Evolutionary conservation across 2,329 filamentous ascomycete genomes (phyloP), one percentile per base, ranked within the genome.

Genomic region (Ceratocystiopsis brevicomis): DNA sequence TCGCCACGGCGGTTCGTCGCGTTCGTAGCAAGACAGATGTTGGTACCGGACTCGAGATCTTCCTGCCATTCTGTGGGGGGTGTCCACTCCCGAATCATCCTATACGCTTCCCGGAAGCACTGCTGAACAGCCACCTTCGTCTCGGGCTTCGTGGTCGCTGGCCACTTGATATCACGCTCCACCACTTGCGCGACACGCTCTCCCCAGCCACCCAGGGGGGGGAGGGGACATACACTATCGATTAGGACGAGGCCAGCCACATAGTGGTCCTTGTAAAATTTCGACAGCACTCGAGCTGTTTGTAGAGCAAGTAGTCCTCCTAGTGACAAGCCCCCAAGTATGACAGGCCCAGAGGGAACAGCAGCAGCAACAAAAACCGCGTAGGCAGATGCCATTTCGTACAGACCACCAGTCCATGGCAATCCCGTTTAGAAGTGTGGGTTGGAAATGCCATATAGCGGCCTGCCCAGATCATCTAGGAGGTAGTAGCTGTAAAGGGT

Each of bases 401-500:
- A 57, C 12, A 77, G 53, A 4, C 71, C 68, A 32, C 68, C 70
- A 0, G 61, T 56, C 58, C 70, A 76, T 6, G 55, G 44, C 13
- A 61, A 55, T 9, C 62, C 64, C 1, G 61, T 60, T 47, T 60
- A 54, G 50, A 72, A 74, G 45, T 60, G 58, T 5, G 71, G 68
- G 53, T 76, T 76, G 46, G 63, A 57, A 44, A 77, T 69, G 42
- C 64, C 72, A 48, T 68, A 73, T 35, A 73, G 55, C 16, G 60
- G 56, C 6, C 73, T 68, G 33, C 57, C 55, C 18, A 76, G 58
- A 1, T 60, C 52, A 16, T 65, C 61, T 4, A 77, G 60, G 48
- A 66, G 68, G 55, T 71, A 64, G 53, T 76, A 76, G 49, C 63
- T 64, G 52, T 71, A 74, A 3, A 65, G 67, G 2, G 72, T 76